These are phyloP conservation scores for Leccinum solheimii DNA, from an alignment of 1,284 basidiomycete genomes.

Conservation along the genomic window DNA sequence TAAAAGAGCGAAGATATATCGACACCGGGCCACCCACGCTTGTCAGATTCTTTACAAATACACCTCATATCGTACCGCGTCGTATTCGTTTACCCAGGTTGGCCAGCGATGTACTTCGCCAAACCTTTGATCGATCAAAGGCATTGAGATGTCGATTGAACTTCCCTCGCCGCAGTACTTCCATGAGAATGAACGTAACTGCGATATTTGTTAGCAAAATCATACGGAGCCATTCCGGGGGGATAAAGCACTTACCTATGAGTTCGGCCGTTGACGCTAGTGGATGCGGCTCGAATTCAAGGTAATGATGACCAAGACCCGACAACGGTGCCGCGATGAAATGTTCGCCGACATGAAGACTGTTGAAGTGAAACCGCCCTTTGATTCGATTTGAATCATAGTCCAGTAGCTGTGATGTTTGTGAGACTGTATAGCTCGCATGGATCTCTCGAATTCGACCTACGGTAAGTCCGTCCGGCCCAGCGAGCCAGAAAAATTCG, in stretches of 20 bases:
- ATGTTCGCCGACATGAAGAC: conserved; percentile 37
- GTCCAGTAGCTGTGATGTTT: conserved; percentile 42
- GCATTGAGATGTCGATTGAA: conserved; percentile 47
- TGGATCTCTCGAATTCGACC: conserved; percentile 16
- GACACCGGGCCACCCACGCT: not conserved
- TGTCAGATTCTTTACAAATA: not conserved
- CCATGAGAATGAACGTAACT: conserved; percentile 62
- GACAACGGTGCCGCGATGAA: conserved; percentile 39
- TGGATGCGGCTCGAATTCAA: conserved; percentile 46
- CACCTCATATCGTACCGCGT: conserved; percentile 43
- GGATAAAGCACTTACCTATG: conserved; percentile 38
- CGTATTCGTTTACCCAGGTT: conserved; percentile 43
- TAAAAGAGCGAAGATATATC: conserved; percentile 1
- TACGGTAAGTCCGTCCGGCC: conserved; percentile 48
- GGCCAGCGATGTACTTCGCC: conserved; percentile 44
- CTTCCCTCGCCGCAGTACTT: conserved; percentile 53
- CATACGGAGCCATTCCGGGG: not conserved
- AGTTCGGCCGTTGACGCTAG: conserved; percentile 48
- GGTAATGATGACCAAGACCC: conserved; percentile 47
- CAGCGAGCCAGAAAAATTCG: conserved; percentile 54
- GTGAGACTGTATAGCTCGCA: conserved; percentile 11
- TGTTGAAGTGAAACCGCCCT: conserved; percentile 51
- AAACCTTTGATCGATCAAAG: conserved; percentile 45
- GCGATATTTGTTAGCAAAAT: conserved; percentile 7
- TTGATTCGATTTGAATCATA: conserved; percentile 45